These are phyloP conservation scores for Gastrodia elata DNA, from an alignment of 106 monocot species.

Conservation along the genomic window DNA sequence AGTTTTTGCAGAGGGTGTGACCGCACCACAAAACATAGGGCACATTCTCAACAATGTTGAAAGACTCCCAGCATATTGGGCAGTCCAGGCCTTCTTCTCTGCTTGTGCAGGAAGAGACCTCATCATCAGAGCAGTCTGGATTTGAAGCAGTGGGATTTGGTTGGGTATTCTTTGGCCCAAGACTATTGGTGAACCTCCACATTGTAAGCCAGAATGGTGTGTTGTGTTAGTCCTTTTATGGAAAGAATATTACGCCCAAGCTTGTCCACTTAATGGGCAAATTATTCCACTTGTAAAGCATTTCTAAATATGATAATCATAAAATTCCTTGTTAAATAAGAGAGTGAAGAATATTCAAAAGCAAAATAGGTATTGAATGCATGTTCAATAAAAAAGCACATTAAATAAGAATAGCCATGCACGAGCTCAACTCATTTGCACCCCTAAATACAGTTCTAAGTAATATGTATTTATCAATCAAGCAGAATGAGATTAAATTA, in stretches of 20 bases:
- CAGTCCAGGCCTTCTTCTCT: slow-evolving; percentile 44
- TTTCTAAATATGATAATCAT: background rate
- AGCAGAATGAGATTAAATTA: background rate
- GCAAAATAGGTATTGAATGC: background rate
- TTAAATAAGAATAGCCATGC: background rate
- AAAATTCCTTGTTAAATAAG: background rate
- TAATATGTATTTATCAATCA: background rate
- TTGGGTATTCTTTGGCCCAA: slow-evolving; percentile 1
- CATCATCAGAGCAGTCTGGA: slow-evolving; percentile 49
- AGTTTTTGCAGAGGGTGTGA: slow-evolving; percentile 33
- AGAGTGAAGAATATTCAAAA: background rate
- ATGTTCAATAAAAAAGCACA: background rate
- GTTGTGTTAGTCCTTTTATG: background rate
- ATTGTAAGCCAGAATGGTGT: slow-evolving; percentile 3
- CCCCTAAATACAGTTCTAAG: background rate
- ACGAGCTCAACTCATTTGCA: background rate
- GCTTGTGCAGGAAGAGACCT: slow-evolving; percentile 33
- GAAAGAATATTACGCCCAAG: background rate
- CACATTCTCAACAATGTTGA: slow-evolving; percentile 27
- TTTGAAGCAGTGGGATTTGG: slow-evolving; percentile 11
- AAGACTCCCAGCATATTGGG: slow-evolving; percentile 27
- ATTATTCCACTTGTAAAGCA: slow-evolving; percentile 1
- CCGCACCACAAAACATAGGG: slow-evolving; percentile 34
- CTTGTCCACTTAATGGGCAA: background rate
- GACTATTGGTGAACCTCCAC: slow-evolving; percentile 26